Conservation (phyloP, 768 basidiomycete genomes). For the Termitomyces sp. region DNA sequence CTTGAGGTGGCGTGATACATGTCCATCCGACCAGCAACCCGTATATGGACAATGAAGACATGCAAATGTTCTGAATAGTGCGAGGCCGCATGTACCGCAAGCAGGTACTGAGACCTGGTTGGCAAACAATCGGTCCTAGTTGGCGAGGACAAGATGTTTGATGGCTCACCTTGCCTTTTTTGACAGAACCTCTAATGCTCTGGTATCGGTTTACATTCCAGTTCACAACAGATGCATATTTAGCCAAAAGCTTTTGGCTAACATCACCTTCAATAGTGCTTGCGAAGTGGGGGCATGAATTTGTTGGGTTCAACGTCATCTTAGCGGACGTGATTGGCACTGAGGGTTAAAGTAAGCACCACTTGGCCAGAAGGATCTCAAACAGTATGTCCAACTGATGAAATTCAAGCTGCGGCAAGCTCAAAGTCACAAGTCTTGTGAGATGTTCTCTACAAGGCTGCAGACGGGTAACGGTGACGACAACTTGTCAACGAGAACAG, state of each 20-base stretch:
- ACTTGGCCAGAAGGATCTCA: neutral
- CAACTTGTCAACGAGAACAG: too few relatives aligned
- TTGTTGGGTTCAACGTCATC: conserved; percentile 6
- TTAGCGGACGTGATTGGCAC: neutral
- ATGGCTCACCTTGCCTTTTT: conserved; percentile 62
- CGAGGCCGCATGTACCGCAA: conserved; percentile 56
- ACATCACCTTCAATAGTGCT: conserved; percentile 29
- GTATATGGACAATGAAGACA: conserved; percentile 70
- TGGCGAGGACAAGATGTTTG: neutral
- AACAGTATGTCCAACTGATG: neutral
- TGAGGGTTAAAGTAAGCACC: neutral
- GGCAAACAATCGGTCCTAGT: neutral
- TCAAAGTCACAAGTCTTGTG: neutral
- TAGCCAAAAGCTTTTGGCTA: conserved; percentile 26
- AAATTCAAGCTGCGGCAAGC: neutral
- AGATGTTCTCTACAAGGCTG: neutral
- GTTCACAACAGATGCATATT: conserved; percentile 48
- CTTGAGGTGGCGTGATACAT: conserved; percentile 55
- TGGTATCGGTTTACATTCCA: conserved; percentile 53
- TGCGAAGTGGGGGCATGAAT: conserved; percentile 39
- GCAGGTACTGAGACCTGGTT: conserved; percentile 56
- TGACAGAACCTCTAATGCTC: conserved; percentile 44
- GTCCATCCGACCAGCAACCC: conserved; percentile 67
- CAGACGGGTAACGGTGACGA: neutral
- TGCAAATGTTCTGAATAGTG: conserved; percentile 62